These are phyloP conservation scores for Gracilaria domingensis DNA, from an alignment of 23 red algal species.

Conservation along the genomic window DNA sequence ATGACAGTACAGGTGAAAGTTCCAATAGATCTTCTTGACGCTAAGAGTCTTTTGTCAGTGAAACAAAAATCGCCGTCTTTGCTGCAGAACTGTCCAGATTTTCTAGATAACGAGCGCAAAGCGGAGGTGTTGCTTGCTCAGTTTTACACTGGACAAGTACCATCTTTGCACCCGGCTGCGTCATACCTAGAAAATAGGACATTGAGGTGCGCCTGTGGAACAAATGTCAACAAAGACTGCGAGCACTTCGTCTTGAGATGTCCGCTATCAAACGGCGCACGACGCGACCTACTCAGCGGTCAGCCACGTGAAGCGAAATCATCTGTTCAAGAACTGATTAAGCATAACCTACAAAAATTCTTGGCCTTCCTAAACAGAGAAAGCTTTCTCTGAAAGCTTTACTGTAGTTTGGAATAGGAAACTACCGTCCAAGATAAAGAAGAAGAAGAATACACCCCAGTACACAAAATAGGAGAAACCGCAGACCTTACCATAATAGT, in stretches of 20 bases:
- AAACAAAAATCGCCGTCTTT: no score
- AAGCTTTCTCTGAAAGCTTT: no score
- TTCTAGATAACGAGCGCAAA: constrained; percentile 10
- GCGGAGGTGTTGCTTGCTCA: constrained; percentile 5
- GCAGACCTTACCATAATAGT: no score
- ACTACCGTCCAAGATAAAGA: constrained; percentile 9
- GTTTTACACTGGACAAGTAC: constrained; percentile 6
- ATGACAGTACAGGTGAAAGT: no score
- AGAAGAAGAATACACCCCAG: no score
- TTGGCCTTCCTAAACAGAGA: constrained; percentile 26
- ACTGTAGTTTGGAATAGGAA: constrained; percentile 19
- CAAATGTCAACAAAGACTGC: constrained; percentile 32
- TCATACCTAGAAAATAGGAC: neutral
- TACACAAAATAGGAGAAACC: no score
- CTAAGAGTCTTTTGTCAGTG: no score
- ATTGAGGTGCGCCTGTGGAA: neutral
- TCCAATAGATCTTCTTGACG: no score
- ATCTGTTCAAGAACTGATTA: neutral
- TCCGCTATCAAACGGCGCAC: neutral
- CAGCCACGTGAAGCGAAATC: neutral
- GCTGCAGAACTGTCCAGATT: no score
- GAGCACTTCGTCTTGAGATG: constrained; percentile 15
- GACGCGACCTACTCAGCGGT: neutral
- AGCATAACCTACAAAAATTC: neutral
- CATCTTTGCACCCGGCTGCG: neutral